Evolutionary conservation across 441 rosid species (phyloP).

Genomic region (Macaranga tanarius): DNA sequence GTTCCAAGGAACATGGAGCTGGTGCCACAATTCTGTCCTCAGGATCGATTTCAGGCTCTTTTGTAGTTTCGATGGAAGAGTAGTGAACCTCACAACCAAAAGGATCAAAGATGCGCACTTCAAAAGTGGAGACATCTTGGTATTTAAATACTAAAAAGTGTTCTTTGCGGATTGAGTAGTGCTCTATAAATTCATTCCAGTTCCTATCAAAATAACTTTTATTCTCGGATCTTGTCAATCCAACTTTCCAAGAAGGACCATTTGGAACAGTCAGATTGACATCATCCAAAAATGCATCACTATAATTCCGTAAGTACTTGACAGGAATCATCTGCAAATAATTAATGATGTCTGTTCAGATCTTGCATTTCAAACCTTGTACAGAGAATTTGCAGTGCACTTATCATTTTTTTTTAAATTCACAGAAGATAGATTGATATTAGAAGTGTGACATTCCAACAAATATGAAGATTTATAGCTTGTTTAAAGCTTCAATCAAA

Average conservation of each 20-base stretch:
- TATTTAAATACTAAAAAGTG: slow-evolving; percentile 32
- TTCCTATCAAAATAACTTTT: slow-evolving; percentile 67
- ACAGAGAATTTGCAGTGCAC: too few species aligned
- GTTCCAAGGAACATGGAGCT: too few species aligned
- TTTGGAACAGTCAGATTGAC: slow-evolving; percentile 65
- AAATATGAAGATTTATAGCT: too few species aligned
- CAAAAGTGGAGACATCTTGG: neutral
- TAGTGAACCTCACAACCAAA: neutral
- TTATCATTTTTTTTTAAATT: too few species aligned
- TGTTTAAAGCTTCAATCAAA: too few species aligned
- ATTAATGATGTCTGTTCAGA: neutral
- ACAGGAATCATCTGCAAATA: slow-evolving; percentile 73
- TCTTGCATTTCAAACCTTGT: too few species aligned
- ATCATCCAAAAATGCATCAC: slow-evolving; percentile 59
- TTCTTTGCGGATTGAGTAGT: slow-evolving; percentile 61
- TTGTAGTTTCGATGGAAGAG: neutral
- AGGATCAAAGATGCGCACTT: neutral
- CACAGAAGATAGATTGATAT: too few species aligned
- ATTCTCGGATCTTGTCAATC: slow-evolving; percentile 57
- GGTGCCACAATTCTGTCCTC: too few species aligned
- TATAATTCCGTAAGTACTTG: slow-evolving; percentile 55
- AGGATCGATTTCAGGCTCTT: too few species aligned
- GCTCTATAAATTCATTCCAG: slow-evolving; percentile 74
- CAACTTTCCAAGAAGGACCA: slow-evolving; percentile 67
- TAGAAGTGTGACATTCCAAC: too few species aligned